Conservation (phyloP, 2,329 filamentous ascomycete species). For the Beauveria rudraprayagi region DNA sequence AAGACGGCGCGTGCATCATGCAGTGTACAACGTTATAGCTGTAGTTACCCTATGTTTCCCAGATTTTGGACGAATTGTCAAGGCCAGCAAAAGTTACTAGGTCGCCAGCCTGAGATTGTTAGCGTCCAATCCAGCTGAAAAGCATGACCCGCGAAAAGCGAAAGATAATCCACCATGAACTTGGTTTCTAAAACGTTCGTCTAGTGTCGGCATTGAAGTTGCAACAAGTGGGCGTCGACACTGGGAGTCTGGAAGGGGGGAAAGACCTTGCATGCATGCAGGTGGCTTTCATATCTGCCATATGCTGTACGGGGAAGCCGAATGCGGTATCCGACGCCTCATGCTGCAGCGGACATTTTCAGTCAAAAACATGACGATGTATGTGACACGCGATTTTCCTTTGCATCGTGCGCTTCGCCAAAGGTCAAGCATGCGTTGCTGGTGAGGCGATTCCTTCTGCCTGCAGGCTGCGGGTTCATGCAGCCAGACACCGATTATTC, state of each 20-base stretch:
- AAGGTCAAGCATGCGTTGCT: neutral
- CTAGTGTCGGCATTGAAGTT: no score
- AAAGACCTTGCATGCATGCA: no score
- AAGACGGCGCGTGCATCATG: constrained; percentile 1
- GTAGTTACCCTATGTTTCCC: neutral
- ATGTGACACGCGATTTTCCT: neutral
- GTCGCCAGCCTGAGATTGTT: neutral
- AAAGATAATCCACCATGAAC: neutral
- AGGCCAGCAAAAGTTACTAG: no score
- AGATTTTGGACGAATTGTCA: no score
- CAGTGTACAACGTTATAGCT: neutral
- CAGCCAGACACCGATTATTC: neutral
- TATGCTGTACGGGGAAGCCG: no score
- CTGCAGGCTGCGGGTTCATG: neutral
- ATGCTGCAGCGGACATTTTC: neutral
- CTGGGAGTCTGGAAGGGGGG: no score
- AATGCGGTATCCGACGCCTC: neutral
- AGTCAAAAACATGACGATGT: neutral
- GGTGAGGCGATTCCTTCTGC: neutral
- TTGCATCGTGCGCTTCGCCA: neutral
- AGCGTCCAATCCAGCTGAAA: neutral
- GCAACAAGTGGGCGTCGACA: no score
- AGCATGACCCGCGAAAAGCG: neutral
- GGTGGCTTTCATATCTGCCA: no score
- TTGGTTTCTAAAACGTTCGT: no score